phyloP scores from a whole-genome alignment of 441 rosid genomes.

The Dalechampia spathulata region DNA sequence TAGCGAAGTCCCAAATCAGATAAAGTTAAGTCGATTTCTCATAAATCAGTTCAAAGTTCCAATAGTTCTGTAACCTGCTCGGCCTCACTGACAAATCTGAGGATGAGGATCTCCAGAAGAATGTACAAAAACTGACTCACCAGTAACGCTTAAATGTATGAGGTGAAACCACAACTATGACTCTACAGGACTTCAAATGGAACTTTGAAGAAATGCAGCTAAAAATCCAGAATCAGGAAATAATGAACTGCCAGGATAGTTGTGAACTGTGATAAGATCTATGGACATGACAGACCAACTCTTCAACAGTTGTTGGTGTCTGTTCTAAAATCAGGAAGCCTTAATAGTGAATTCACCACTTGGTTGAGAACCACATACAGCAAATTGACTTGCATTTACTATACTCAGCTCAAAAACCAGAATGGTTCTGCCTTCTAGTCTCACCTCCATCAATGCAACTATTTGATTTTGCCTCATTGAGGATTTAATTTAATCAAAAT shows the following conservation, averaged over 20 bases:
- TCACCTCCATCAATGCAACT: not conserved
- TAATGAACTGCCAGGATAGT: slow-evolving; percentile 12
- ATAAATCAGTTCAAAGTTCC: no score
- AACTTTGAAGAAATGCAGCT: no score
- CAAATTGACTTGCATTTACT: slow-evolving; percentile 6
- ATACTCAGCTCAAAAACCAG: slow-evolving; percentile 4
- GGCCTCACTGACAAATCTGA: no score
- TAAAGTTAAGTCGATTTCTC: no score
- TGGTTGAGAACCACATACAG: slow-evolving; percentile 5
- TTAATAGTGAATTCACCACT: not conserved
- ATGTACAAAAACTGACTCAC: no score
- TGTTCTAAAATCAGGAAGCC: slow-evolving; percentile 10
- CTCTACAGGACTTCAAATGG: slow-evolving; percentile 25
- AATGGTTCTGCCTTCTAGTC: slow-evolving; percentile 5
- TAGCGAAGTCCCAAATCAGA: no score
- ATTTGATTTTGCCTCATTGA: slow-evolving; percentile 12
- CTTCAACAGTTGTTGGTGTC: slow-evolving; percentile 11
- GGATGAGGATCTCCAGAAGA: no score
- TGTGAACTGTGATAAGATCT: slow-evolving; percentile 17
- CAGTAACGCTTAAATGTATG: no score
- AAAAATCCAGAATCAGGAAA: slow-evolving; percentile 11
- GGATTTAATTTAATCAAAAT: slow-evolving; percentile 30
- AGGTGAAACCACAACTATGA: no score
- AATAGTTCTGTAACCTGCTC: no score
- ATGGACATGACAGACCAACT: slow-evolving; percentile 16